A percentile compares a stretch with the other conserved stretches of the same genome.
phyloP scores from a whole-genome alignment of 768 basidiomycete species.

The Austroboletus eburneus region DNA sequence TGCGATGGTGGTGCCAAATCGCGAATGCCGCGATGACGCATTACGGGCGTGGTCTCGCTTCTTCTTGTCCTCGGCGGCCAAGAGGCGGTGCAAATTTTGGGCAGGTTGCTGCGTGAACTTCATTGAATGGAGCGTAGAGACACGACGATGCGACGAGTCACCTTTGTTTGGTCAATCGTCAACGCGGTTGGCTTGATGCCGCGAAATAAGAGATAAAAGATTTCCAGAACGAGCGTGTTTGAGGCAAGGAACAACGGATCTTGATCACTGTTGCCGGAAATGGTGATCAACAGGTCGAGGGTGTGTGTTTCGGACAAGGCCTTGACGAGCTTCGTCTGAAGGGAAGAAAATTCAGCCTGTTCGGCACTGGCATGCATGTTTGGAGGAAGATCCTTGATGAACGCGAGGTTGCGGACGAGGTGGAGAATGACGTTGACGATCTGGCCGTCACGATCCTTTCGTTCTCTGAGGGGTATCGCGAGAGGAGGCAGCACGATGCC shows the following conservation, averaged over 20 bases:
- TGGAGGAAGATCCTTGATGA: conserved; percentile 81
- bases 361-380: conserved; percentile 72
- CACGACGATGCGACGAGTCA: conserved; percentile 23
- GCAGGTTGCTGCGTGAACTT: conserved; percentile 52
- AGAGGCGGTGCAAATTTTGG: conserved; percentile 66
- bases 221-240: conserved; percentile 91
- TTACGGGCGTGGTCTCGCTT: conserved; percentile 53
- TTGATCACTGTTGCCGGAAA: conserved; percentile 71
- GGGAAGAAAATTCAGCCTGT: conserved; percentile 68
- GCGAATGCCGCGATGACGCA: conserved; percentile 79
- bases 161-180: conserved; percentile 61
- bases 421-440: conserved; percentile 86
- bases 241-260: conserved; percentile 80
- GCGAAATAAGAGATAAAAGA: conserved; percentile 86
- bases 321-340: conserved; percentile 76
- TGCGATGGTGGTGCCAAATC: conserved; percentile 93
- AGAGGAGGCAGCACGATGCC: conserved; percentile 75
- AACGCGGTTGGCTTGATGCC: conserved; percentile 64
- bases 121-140: conserved; percentile 7
- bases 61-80: conserved; percentile 69
- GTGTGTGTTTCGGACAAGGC: conserved; percentile 68
- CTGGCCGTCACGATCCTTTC: conserved; percentile 77
- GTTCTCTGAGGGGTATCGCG: conserved; percentile 62
- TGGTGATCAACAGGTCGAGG: conserved; percentile 76
- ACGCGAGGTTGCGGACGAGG: conserved; percentile 88